Conservation (phyloP, 2,329 filamentous ascomycete genomes). For the Microdochium nivale region DNA sequence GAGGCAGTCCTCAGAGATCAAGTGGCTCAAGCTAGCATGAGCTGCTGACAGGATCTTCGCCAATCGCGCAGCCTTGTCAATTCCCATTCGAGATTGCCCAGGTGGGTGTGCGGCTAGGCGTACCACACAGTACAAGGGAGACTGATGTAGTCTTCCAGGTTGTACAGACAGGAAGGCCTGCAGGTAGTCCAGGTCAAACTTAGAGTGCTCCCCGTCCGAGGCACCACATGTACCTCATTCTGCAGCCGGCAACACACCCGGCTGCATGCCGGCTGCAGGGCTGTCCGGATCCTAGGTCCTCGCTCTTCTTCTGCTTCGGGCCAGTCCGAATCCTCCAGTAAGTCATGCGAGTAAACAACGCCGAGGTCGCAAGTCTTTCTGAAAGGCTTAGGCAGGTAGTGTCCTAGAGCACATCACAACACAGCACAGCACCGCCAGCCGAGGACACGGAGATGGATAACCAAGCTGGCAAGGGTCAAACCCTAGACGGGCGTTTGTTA, state of each 20-base stretch:
- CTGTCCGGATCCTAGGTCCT: background rate
- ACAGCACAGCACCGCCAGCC: too few species aligned
- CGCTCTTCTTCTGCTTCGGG: background rate
- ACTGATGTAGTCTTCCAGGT: too few species aligned
- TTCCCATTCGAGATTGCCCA: background rate
- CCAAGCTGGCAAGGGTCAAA: too few species aligned
- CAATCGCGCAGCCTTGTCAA: background rate
- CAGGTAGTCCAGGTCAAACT: background rate
- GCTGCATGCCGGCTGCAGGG: background rate
- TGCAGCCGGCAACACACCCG: background rate
- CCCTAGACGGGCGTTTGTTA: too few species aligned
- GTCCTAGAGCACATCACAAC: too few species aligned
- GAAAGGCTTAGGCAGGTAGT: too few species aligned
- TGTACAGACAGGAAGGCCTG: background rate
- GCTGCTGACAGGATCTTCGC: background rate
- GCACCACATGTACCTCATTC: background rate
- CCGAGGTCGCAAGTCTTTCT: background rate
- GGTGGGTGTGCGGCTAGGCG: background rate
- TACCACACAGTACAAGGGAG: background rate
- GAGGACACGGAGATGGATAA: too few species aligned
- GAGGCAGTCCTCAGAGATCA: background rate
- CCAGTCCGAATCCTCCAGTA: background rate
- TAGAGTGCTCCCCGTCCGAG: background rate
- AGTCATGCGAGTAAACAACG: background rate
- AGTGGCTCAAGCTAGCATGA: background rate